Conservation (phyloP, 371 early-diverging fungal genomes). For the Syncephalis fuscata region DNA sequence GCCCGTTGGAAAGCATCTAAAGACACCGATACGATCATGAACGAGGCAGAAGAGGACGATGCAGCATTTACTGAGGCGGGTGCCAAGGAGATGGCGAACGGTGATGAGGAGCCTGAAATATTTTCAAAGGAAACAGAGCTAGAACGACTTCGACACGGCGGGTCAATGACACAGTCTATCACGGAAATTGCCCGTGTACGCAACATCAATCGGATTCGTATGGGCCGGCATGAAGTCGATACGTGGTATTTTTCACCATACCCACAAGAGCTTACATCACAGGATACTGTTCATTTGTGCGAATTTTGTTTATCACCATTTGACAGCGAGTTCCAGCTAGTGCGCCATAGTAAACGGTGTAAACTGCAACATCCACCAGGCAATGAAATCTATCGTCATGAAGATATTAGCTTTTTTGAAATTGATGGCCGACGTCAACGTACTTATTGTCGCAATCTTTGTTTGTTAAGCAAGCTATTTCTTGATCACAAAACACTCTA, state of each 20-base stretch:
- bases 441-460: constrained; percentile 78
- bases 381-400: constrained; percentile 79
- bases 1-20: too few relatives aligned
- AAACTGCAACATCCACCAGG: constrained; percentile 86
- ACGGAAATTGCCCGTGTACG: constrained; percentile 86
- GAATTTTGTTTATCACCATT: constrained; percentile 86
- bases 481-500: constrained; percentile 99
- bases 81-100: constrained; percentile 17
- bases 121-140: constrained; percentile 80
- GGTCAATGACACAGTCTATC: constrained; percentile 90
- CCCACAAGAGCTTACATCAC: constrained; percentile 61
- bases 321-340: constrained; percentile 37
- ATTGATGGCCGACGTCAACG: constrained; percentile 84
- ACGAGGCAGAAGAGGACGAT: constrained; percentile 10
- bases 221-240: constrained; percentile 88
- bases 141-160: constrained; percentile 74
- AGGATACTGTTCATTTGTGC: constrained; percentile 73
- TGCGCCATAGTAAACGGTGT: constrained; percentile 64
- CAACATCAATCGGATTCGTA: constrained; percentile 81
- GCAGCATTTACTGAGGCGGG: constrained; percentile 7
- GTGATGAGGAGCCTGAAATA: constrained; percentile 6
- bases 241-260: constrained; percentile 98
- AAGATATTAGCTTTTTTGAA: constrained; percentile 80
- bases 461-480: constrained; percentile 89
- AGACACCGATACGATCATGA: background rate